phyloP scores from a whole-genome alignment of 169 alveolate species.

The Plasmodium fragile region DNA sequence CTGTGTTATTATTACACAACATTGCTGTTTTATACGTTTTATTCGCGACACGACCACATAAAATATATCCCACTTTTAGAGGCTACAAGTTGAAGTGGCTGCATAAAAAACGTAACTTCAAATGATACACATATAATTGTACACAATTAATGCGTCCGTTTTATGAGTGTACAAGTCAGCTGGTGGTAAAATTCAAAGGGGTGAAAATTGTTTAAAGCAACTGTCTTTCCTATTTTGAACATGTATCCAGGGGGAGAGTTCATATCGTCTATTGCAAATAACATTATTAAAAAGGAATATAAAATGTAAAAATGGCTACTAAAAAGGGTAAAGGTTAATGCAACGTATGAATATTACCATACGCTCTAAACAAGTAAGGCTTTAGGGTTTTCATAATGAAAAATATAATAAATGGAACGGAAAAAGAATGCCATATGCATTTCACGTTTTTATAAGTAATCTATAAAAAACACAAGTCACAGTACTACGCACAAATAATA shows the following conservation, averaged over 20 bases:
- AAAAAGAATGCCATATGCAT: not conserved
- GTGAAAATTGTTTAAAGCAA: not conserved
- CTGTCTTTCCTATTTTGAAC: not conserved
- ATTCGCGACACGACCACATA: not conserved
- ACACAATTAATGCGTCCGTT: not conserved
- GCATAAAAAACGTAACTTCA: not conserved
- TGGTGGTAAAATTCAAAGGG: not conserved
- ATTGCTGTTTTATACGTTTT: not conserved
- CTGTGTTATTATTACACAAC: not conserved
- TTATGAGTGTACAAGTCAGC: not conserved
- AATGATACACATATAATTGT: not conserved
- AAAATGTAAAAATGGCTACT: not conserved
- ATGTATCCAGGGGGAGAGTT: not conserved
- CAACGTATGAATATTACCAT: not conserved
- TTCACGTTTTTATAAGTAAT: not conserved
- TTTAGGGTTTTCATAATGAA: not conserved
- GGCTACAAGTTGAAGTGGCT: not conserved
- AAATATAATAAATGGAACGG: not conserved
- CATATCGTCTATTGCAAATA: not conserved
- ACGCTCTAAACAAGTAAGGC: not conserved
- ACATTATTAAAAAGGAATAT: not conserved
- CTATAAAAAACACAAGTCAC: not conserved
- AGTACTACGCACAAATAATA: not conserved
- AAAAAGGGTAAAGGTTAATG: not conserved
- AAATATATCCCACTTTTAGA: not conserved